Evolutionary conservation across 179 eudicot genomes (phyloP).

Genomic region (Carnegiea gigantea): DNA sequence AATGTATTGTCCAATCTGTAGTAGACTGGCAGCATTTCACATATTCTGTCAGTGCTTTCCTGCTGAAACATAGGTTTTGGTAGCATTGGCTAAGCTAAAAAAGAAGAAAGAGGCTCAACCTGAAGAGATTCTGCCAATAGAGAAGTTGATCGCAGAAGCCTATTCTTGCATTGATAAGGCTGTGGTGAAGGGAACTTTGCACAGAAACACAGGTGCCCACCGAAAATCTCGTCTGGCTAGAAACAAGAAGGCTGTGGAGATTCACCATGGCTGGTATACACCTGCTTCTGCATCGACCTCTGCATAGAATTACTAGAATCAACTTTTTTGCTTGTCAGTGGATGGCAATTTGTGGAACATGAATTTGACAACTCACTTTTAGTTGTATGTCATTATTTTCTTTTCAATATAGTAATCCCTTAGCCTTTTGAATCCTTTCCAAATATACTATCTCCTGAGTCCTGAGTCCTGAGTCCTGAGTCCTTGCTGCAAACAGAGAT

Average conservation of each 20-base stretch:
- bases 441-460: not conserved
- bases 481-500: no score
- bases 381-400: not conserved
- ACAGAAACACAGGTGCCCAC: conserved; percentile 82
- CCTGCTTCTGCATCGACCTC: conserved; percentile 46
- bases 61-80: conserved; percentile 54
- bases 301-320: conserved; percentile 9
- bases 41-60: not conserved
- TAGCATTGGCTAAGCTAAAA: conserved; percentile 55
- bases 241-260: conserved; percentile 77
- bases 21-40: not conserved
- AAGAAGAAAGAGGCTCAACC: conserved; percentile 59
- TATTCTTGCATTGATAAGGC: conserved; percentile 87
- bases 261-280: conserved; percentile 88
- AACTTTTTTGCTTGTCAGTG: conserved; percentile 12
- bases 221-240: conserved; percentile 89
- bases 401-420: not conserved
- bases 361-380: not conserved
- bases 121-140: conserved; percentile 65
- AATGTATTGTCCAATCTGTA: no score
- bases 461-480: no score
- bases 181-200: conserved; percentile 70
- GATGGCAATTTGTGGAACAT: not conserved
- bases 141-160: conserved; percentile 77
- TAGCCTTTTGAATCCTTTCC: not conserved